phyloP scores from a whole-genome alignment of 1,284 basidiomycete species.

The Neolentinus lepideus region DNA sequence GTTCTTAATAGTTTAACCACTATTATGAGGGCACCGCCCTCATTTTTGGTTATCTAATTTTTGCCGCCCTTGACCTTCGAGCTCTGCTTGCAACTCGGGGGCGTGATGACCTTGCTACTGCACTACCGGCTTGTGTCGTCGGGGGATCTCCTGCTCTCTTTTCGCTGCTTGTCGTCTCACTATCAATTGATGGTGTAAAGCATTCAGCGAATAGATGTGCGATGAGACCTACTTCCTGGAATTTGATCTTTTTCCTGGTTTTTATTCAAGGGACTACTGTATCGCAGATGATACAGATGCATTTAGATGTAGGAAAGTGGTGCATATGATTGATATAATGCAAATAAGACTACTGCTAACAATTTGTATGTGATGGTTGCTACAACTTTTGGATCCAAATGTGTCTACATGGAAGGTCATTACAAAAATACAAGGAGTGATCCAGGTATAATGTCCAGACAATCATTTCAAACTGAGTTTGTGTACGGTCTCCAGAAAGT shows the following conservation, averaged over 20 bases:
- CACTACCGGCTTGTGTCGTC: constrained; percentile 23
- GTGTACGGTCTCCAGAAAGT: constrained; percentile 77
- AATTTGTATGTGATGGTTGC: too few species aligned
- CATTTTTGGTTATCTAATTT: constrained; percentile 34
- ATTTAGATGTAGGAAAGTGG: neutral
- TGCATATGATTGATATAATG: neutral
- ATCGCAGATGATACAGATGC: too few species aligned
- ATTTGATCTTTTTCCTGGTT: too few species aligned
- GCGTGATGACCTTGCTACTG: constrained; percentile 21
- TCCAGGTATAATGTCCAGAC: neutral
- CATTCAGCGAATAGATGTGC: constrained; percentile 1
- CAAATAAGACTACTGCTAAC: neutral
- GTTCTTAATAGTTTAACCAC: constrained; percentile 82
- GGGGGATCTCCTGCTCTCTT: constrained; percentile 14
- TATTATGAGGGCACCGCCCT: constrained; percentile 45
- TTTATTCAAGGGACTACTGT: too few species aligned
- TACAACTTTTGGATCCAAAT: too few species aligned
- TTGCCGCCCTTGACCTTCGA: constrained; percentile 23
- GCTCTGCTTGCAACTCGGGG: constrained; percentile 24
- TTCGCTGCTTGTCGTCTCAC: neutral
- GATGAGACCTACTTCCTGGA: too few species aligned
- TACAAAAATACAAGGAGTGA: neutral
- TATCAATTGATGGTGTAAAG: neutral
- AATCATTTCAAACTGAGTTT: constrained; percentile 18
- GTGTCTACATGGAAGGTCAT: neutral